phyloP scores from a whole-genome alignment of 176 grass and related monocot species.

The Oryza punctata region DNA sequence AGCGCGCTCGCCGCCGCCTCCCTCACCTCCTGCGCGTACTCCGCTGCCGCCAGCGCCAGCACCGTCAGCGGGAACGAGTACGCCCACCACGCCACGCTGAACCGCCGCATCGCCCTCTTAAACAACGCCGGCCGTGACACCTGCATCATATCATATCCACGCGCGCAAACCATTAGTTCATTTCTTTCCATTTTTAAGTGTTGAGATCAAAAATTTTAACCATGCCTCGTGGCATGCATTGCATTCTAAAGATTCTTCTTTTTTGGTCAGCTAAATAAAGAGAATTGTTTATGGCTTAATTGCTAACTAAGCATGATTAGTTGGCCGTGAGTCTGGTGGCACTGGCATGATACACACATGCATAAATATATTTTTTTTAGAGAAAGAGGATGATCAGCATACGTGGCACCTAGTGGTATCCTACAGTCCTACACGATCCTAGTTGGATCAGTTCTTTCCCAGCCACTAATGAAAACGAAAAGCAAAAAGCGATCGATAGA shows the following conservation, averaged over 20 bases:
- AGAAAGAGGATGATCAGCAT: background rate
- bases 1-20: constrained; percentile 55
- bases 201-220: no score
- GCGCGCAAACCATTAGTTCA: no score
- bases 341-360: background rate
- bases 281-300: background rate
- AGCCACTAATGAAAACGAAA: background rate
- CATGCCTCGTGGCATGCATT: background rate
- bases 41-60: constrained; percentile 68
- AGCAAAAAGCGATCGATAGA: constrained; percentile 15
- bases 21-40: constrained; percentile 66
- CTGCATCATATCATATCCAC: constrained; percentile 36
- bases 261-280: background rate
- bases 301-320: background rate
- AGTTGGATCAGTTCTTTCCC: background rate
- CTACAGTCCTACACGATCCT: constrained; percentile 7
- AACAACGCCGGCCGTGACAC: constrained; percentile 68
- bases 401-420: constrained; percentile 23
- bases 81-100: constrained; percentile 89
- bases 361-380: background rate
- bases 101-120: constrained; percentile 73
- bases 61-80: constrained; percentile 84
- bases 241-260: background rate
- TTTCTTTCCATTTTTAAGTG: no score
- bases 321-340: constrained; percentile 17